These are phyloP conservation scores for Tulasnella sp. DNA, from an alignment of 768 basidiomycete species.

Conservation along the genomic window DNA sequence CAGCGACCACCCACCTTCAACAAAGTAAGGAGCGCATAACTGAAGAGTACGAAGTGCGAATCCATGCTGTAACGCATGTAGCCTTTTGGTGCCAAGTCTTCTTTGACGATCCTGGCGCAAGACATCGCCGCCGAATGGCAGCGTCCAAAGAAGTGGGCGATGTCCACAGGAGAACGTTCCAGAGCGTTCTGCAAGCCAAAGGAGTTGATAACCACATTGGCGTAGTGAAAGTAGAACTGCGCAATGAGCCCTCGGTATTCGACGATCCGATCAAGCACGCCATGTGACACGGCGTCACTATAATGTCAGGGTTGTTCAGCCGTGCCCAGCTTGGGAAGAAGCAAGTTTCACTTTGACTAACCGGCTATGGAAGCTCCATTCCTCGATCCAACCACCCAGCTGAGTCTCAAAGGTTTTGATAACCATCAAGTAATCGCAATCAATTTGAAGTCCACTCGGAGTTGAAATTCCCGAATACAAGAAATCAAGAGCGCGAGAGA, in stretches of 20 bases:
- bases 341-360: background rate
- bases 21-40: conserved; percentile 89
- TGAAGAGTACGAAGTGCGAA: conserved; percentile 83
- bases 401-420: conserved; percentile 83
- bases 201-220: conserved; percentile 84
- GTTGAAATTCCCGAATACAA: conserved; percentile 79
- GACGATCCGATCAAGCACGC: conserved; percentile 1
- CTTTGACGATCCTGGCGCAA: conserved; percentile 68
- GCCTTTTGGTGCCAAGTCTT: conserved; percentile 71
- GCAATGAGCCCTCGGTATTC: conserved; percentile 17
- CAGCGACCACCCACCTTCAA: conserved; percentile 62
- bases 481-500: conserved; percentile 84
- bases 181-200: conserved; percentile 97
- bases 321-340: background rate
- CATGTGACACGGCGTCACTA: background rate
- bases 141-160: conserved; percentile 78
- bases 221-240: conserved; percentile 76
- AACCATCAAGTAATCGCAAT: conserved; percentile 79
- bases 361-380: conserved; percentile 39
- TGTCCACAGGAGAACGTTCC: conserved; percentile 66
- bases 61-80: conserved; percentile 83
- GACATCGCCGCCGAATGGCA: conserved; percentile 68
- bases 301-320: background rate
- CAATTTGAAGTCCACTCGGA: conserved; percentile 73
- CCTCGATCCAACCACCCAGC: conserved; percentile 57